Conservation (phyloP, 768 basidiomycete species). For the Phlebiopsis flavidoalba region DNA sequence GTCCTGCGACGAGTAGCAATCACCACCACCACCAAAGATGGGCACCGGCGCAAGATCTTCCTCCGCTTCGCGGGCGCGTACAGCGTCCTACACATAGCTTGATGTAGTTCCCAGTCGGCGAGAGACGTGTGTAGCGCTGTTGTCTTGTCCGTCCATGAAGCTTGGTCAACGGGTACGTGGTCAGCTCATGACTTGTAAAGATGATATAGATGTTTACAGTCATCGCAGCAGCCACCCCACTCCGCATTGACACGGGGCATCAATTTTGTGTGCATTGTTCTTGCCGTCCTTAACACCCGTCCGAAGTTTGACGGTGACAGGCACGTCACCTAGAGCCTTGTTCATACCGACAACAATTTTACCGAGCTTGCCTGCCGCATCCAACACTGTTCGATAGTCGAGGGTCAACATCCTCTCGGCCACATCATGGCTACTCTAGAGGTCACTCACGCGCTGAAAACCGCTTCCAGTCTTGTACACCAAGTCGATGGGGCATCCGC, state of each 20-base stretch:
- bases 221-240: conserved; percentile 49
- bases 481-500: conserved; percentile 96
- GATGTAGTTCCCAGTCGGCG: conserved; percentile 95
- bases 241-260: conserved; percentile 69
- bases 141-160: conserved; percentile 95
- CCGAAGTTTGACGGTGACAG: conserved; percentile 86
- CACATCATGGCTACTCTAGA: too few species aligned
- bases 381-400: conserved; percentile 57
- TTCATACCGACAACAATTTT: conserved; percentile 91
- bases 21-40: conserved; percentile 91
- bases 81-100: conserved; percentile 78
- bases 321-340: conserved; percentile 82
- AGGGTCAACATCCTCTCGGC: too few species aligned
- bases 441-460: conserved; percentile 67
- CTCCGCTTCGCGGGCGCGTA: conserved; percentile 65
- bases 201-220: conserved; percentile 33
- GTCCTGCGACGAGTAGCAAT: conserved; percentile 83
- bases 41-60: conserved; percentile 78
- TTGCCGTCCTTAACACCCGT: conserved; percentile 89
- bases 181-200: neutral
- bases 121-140: conserved; percentile 87
- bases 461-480: conserved; percentile 91
- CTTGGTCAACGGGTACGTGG: conserved; percentile 35
- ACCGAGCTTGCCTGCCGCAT: conserved; percentile 74
- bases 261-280: conserved; percentile 83